Conservation (phyloP, 2,329 filamentous ascomycete species). For the Sporothrix inflata region DNA sequence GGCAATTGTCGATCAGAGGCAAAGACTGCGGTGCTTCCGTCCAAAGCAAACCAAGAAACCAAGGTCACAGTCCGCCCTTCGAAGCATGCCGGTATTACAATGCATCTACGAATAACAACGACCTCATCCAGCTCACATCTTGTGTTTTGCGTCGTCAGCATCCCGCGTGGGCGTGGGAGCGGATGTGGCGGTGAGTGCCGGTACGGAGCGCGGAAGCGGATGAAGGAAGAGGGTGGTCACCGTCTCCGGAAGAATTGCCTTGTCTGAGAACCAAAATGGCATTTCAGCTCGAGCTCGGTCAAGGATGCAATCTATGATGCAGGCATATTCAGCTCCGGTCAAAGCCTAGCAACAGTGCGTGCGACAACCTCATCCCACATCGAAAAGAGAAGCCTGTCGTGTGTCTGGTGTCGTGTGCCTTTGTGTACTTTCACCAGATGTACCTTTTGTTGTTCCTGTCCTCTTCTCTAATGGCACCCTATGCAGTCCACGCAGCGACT, state of each 20-base stretch:
- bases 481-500: neutral
- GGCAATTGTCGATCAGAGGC: neutral
- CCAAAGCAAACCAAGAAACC: neutral
- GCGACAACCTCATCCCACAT: neutral
- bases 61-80: neutral
- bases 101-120: neutral
- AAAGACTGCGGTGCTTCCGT: neutral
- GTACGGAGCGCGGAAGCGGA: neutral
- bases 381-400: neutral
- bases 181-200: constrained; percentile 5
- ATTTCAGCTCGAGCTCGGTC: neutral
- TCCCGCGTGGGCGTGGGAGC: neutral
- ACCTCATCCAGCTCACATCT: neutral
- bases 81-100: neutral
- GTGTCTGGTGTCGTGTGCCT: constrained; percentile 5
- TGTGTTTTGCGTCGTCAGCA: neutral
- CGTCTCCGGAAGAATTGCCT: neutral
- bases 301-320: neutral
- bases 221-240: no score
- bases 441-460: neutral
- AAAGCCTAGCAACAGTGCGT: neutral
- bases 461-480: neutral
- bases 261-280: neutral
- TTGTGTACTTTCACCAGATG: neutral
- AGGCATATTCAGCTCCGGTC: neutral